Evolutionary conservation across 106 monocot species (phyloP), one percentile per base, ranked within the genome.

Genomic region (Phalaenopsis equestris): DNA sequence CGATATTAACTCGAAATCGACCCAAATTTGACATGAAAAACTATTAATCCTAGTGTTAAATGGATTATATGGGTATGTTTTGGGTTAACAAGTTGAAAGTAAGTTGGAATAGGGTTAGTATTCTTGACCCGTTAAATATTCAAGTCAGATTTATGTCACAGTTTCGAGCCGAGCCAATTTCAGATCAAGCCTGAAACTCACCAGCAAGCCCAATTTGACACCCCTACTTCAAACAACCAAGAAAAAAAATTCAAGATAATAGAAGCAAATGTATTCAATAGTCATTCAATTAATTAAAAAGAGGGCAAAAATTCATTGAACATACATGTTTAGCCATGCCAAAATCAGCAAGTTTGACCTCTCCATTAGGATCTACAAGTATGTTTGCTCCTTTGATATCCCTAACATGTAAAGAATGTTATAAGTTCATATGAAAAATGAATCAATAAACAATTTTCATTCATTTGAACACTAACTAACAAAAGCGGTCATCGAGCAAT

Each of bases 311-410:
- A 24, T 76, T 49, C 76, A 48, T 49, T 15, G 76, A 76, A 49
- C 88, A 55, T 95, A 99, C 99, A 93, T 95, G 95, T 87, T 95
- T 99, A 76, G 99, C 95, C 99, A 99, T 95, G 84, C 99, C 99
- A 85, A 99, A 99, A 82, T 99, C 99, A 77, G 99, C 99, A 83
- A 99, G 89, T 76, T 99, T 99, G 78, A 99, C 80, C 80, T 91
- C 88, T 10, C 99, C 99, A 70, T 90, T 91, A 57, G 99, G 85
- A 80, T 86, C 99, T 19, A 99, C 99, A 84, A 99, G 95, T 91
- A 99, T 90, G 74, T 99, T 95, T 73, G 95, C 99, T n/a, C 99
- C 95, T 88, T 99, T 99, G 47, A 99, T 88, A 86, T 99, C 99
- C 86, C 99, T 99, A 87, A 42, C 8, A 84, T 16, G 47, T 56